These are phyloP conservation scores for Coemansia sp. DNA, from an alignment of 192 early-diverging fungal genomes.

Conservation along the genomic window DNA sequence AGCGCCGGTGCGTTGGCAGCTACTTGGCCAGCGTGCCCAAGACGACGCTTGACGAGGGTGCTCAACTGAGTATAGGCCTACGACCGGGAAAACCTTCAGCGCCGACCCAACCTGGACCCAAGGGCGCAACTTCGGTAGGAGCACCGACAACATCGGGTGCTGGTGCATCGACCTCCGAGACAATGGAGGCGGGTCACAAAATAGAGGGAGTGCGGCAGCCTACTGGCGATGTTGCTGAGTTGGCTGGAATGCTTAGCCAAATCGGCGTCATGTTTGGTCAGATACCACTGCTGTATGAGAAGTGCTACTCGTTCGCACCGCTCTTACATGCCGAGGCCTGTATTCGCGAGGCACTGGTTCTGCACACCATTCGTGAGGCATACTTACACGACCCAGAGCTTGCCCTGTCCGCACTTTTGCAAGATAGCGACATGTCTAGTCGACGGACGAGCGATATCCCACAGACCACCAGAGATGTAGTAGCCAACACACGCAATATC, in stretches of 20 bases:
- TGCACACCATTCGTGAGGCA: constrained; percentile 34
- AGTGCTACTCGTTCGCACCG: constrained; percentile 43
- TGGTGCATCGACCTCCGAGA: not conserved
- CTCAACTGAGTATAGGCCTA: not conserved
- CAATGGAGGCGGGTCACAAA: not conserved
- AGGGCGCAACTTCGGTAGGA: not conserved
- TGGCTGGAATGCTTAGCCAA: constrained; percentile 4
- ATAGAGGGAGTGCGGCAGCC: not conserved
- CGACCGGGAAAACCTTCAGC: not conserved
- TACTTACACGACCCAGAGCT: constrained; percentile 17
- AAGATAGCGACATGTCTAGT: not conserved
- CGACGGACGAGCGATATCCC: not conserved
- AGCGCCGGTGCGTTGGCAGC: constrained; percentile 12
- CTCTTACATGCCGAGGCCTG: constrained; percentile 50
- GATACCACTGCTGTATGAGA: constrained; percentile 42
- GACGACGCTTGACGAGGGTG: not conserved
- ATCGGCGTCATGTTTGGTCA: constrained; percentile 27
- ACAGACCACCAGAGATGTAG: constrained; percentile 22
- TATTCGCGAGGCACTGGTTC: constrained; percentile 43
- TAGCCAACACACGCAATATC: constrained; percentile 16
- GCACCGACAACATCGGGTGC: not conserved
- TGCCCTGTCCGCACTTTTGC: constrained; percentile 24
- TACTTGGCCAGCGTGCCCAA: constrained; percentile 6
- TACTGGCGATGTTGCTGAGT: not conserved
- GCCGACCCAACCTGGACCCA: not conserved